Evolutionary conservation across 768 basidiomycete species (phyloP), one percentile per base, ranked within the genome.

Genomic region (Tricholoma bakamatsutake): DNA sequence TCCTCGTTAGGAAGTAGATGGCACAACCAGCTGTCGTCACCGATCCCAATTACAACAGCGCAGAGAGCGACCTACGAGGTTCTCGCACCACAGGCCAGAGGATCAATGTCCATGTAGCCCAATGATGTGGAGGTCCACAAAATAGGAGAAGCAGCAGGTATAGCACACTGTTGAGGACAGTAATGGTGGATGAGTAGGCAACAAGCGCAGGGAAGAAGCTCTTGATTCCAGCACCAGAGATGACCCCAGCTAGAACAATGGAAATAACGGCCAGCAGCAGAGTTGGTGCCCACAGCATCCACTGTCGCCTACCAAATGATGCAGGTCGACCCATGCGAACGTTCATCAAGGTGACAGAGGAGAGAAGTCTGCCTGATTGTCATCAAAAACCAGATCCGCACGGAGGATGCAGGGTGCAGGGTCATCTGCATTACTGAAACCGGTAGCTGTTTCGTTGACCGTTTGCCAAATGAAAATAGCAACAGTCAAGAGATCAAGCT

Each of bases 281-380:
- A 2, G 80, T 81, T 1, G 88, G 88, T 8, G 74, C 78, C 85
- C 84, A 88, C 33, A 90, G 65, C 76, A 87, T 81, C 84, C 85
- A 88, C 58, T 90, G 86, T 50, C 72, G 82, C n/a, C 64, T 58
- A 12, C 88, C 87, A 59, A 88, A 87, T 8, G 84, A 80, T 10
- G 88, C 80, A 0, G 88, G 80, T 50, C 80, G 82, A 15, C 82
- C 87, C 75, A 85, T 73, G 12, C 88, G 82, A 58, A 90, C 80
- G 56, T 90, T 84, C 27, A 88, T 72, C 35, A 90, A 76, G 15
- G 85, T 85, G 51, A 88, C 72, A 17, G 69, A 89, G 73, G 51
- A 90, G 78, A 63, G 85, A 88, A 17, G 80, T 81, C 63, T 88
- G 87, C 57, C 87, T 76, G 53, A 85, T 66, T 15, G 87, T 87